Evolutionary conservation across 495 filamentous ascomycete species (phyloP), one percentile per base, ranked within the genome.

Genomic region (Aspergillus sclerotioniger): DNA sequence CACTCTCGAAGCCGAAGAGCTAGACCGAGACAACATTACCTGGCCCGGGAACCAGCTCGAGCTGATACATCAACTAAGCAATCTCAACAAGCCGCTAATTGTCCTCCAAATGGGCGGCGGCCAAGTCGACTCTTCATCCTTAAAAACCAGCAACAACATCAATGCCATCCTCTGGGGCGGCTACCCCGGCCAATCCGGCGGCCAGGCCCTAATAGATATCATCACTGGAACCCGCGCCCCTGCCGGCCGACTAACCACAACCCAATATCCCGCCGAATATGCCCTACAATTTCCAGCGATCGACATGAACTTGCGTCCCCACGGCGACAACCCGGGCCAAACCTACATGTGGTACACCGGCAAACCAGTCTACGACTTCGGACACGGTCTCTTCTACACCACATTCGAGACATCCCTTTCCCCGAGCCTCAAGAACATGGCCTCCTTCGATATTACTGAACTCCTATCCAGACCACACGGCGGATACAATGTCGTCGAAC

Each of bases 321-420:
- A 69, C 25, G 60, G 67, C 0, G 35, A 49, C 8, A 79, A 74
- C 48, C 68, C 70, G 0, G 82, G 84, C 1, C 76, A 82, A 45
- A 87, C 84, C 0, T 87, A 87, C 56, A 82, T 79, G 62, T 87
- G 80, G 81, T 87, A 85, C 60, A 80, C 77, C 2, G 78, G 78
- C 8, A 76, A 64, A 3, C 71, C 83, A 0, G 75, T 82, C 20
- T 80, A 80, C 28, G 75, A 76, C 7, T 87, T 85, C 57, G 84
- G 83, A 1, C 77, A 74, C 55, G 84, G 83, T 0, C 58, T 85
- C 8, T 80, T 78, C 67, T 81, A 83, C 58, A 78, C 81, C 0
- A 76, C 69, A 6, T 79, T 81, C 65, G 62, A 69, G 17, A 67
- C n/a, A n/a, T n/a, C n/a, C n/a, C n/a, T n/a, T n/a, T n/a, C n/a